These are phyloP conservation scores for Aspergillus taichungensis DNA, from an alignment of 495 filamentous ascomycete genomes.

Conservation along the genomic window DNA sequence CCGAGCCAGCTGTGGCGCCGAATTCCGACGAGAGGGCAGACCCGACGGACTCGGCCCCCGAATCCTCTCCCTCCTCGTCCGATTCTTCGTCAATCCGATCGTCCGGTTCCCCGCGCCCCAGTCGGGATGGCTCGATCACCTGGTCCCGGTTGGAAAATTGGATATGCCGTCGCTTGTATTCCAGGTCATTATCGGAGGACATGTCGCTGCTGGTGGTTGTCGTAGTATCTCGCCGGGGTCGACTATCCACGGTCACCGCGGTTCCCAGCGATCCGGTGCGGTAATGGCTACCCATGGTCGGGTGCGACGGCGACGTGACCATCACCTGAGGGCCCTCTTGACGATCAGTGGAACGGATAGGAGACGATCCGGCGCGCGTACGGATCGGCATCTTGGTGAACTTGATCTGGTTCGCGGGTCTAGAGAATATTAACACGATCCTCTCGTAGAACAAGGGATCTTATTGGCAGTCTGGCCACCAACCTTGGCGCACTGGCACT, in stretches of 20 bases:
- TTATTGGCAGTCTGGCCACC: background rate
- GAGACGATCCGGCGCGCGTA: conserved; percentile 77
- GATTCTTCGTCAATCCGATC: conserved; percentile 36
- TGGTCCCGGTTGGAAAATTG: conserved; percentile 43
- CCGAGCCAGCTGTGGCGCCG: conserved; percentile 54
- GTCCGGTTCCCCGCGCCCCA: conserved; percentile 50
- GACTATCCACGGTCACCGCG: conserved; percentile 56
- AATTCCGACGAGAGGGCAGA: conserved; percentile 62
- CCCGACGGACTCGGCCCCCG: conserved; percentile 54
- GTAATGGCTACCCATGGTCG: conserved; percentile 38
- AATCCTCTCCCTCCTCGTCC: conserved; percentile 50
- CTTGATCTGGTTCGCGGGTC: conserved; percentile 72
- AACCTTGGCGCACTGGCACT: conserved; percentile 29
- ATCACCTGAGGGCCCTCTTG: conserved; percentile 46
- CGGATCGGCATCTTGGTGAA: conserved; percentile 93
- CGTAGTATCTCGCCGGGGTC: conserved; percentile 73
- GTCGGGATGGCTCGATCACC: conserved; percentile 47
- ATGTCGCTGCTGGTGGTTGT: conserved; percentile 89
- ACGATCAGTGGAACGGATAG: conserved; percentile 52
- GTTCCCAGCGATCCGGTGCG: conserved; percentile 70
- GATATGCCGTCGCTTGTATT: conserved; percentile 53
- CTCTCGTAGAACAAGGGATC: background rate
- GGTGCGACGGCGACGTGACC: conserved; percentile 46
- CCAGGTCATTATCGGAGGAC: conserved; percentile 82
- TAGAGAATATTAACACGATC: conserved; percentile 17